Conservation (phyloP, 2,329 filamentous ascomycete genomes). For the Diaporthe batatas region DNA sequence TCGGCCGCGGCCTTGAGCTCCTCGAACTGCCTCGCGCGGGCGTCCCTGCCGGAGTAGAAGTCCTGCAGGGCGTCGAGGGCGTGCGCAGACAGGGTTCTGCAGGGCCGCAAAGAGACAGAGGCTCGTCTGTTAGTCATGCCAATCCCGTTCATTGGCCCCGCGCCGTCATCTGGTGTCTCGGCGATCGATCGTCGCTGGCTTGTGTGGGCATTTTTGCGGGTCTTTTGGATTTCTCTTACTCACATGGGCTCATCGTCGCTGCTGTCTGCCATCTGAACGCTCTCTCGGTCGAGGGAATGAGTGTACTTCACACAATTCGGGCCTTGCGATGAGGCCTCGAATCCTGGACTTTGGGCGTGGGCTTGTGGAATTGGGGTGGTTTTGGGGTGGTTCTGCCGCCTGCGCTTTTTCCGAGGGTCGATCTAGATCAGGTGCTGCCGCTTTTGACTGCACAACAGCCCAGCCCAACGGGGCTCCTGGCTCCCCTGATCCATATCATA, state of each 20-base stretch:
- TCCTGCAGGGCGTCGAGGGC: slow-evolving; percentile 78
- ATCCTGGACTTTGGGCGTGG: not conserved
- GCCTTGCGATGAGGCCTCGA: not conserved
- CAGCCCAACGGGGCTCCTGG: slow-evolving; percentile 8
- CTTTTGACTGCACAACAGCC: slow-evolving; percentile 12
- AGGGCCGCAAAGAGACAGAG: not conserved
- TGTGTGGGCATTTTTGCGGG: slow-evolving; percentile 3
- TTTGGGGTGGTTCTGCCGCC: not conserved
- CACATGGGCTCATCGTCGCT: slow-evolving; percentile 66
- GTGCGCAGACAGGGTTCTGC: slow-evolving; percentile 73
- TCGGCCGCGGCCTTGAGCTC: slow-evolving; percentile 74
- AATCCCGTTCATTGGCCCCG: not conserved
- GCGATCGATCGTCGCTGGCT: not conserved
- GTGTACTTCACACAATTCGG: not conserved
- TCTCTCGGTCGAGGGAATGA: not conserved
- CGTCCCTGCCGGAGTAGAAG: slow-evolving; percentile 81
- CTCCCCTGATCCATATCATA: not conserved
- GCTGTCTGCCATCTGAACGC: slow-evolving; percentile 50
- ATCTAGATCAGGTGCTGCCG: not conserved
- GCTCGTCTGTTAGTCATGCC: not conserved
- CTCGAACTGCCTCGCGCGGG: slow-evolving; percentile 75
- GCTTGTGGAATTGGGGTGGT: not conserved
- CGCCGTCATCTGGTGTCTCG: not conserved
- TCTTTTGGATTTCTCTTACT: slow-evolving; percentile 43
- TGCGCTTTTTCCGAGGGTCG: not conserved